Evolutionary conservation across 345 rosid species (phyloP).

Genomic region (Laguncularia racemosa): DNA sequence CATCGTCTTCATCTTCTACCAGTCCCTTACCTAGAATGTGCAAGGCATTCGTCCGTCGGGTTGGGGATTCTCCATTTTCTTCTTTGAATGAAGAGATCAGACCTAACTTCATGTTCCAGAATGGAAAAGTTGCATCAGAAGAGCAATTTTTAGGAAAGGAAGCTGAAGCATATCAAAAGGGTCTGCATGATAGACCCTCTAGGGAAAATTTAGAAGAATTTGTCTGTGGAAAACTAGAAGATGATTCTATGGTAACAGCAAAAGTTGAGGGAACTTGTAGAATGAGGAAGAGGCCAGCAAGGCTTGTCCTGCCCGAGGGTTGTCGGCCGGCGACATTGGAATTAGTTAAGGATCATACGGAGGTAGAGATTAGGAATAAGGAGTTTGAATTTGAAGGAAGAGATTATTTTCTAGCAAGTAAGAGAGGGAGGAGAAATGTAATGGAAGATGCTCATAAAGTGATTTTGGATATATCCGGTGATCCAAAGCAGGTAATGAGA

Average conservation of each 20-base stretch:
- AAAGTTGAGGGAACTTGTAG: background rate
- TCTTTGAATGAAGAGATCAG: background rate
- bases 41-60: background rate
- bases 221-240: background rate
- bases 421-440: slow-evolving; percentile 38
- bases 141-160: no score
- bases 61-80: background rate
- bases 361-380: slow-evolving; percentile 9
- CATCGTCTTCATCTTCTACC: slow-evolving; percentile 9
- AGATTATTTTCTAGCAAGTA: slow-evolving; percentile 29
- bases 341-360: slow-evolving; percentile 8
- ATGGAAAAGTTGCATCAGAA: no score
- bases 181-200: no score
- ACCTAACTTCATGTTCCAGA: no score
- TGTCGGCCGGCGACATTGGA: slow-evolving; percentile 7
- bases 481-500: slow-evolving; percentile 33
- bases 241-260: no score
- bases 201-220: background rate
- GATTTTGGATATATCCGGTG: slow-evolving; percentile 29
- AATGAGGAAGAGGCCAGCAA: slow-evolving; percentile 35
- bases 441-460: slow-evolving; percentile 44
- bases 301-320: slow-evolving; percentile 28
- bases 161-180: no score
- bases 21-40: slow-evolving; percentile 1
- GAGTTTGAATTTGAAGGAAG: slow-evolving; percentile 32